Evolutionary conservation across 768 basidiomycete species (phyloP).

Genomic region (Suillus ampliporus): DNA sequence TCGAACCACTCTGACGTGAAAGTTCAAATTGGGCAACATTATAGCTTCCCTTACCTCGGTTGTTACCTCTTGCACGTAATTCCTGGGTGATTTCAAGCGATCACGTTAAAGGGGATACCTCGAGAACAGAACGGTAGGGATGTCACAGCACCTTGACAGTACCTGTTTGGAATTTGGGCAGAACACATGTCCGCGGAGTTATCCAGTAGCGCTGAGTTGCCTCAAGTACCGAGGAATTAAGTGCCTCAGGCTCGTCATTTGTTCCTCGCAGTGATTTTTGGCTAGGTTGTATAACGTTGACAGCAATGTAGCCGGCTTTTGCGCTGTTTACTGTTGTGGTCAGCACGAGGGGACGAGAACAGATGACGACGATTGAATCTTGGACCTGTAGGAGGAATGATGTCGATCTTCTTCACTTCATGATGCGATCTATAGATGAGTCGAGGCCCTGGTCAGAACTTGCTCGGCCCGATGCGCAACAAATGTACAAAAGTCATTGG

Average conservation of each 20-base stretch:
- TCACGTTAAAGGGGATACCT: background rate
- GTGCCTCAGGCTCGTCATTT: background rate
- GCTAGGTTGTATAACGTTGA: background rate
- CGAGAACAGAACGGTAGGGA: background rate
- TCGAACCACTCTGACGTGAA: background rate
- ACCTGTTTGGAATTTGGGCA: background rate
- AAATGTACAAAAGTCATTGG: conserved; percentile 25
- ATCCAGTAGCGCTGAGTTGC: background rate
- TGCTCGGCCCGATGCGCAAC: conserved; percentile 12
- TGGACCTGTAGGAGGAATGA: background rate
- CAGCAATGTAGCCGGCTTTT: background rate
- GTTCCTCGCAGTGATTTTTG: background rate
- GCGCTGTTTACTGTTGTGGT: background rate
- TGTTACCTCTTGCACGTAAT: background rate
- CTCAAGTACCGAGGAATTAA: background rate
- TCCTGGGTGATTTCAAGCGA: background rate
- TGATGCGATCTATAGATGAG: conserved; percentile 3
- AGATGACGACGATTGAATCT: background rate
- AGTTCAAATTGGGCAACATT: background rate
- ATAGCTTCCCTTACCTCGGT: background rate
- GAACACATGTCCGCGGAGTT: conserved; percentile 3
- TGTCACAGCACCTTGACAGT: background rate
- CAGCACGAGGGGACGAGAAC: background rate
- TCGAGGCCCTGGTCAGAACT: background rate
- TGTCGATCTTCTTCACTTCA: background rate